These are phyloP conservation scores for Ophiobolus disseminans DNA, from an alignment of 2,329 filamentous ascomycete species.

Conservation along the genomic window DNA sequence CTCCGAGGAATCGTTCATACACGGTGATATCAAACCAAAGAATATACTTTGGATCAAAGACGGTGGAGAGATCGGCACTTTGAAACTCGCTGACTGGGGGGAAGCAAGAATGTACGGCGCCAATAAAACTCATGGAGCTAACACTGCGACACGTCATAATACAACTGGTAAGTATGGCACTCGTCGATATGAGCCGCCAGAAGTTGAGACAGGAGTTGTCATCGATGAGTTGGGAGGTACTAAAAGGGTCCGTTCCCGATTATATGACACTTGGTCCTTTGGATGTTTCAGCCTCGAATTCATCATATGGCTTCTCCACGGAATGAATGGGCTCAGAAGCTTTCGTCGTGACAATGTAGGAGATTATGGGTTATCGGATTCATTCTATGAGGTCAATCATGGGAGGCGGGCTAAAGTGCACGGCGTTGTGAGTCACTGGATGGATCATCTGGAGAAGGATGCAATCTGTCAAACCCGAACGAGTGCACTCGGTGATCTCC, in stretches of 20 bases:
- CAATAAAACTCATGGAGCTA: conserved; percentile 5
- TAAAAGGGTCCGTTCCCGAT: conserved; percentile 15
- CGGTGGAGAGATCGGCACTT: conserved; percentile 4
- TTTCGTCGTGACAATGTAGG: conserved; percentile 5
- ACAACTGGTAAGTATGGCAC: conserved; percentile 20
- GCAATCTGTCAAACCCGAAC: neutral
- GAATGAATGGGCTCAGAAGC: neutral
- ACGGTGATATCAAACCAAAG: conserved; percentile 48
- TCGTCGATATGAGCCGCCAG: conserved; percentile 23
- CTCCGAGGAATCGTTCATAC: conserved; percentile 20
- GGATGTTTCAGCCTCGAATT: conserved; percentile 33
- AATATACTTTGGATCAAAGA: conserved; percentile 45
- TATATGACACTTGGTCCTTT: conserved; percentile 34
- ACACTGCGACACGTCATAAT: conserved; percentile 6
- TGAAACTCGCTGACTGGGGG: conserved; percentile 28
- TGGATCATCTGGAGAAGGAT: conserved; percentile 2
- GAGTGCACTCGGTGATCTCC: conserved; percentile 3
- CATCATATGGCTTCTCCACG: conserved; percentile 30
- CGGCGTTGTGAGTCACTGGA: neutral
- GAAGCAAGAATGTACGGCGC: too few relatives aligned
- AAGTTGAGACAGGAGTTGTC: conserved; percentile 9
- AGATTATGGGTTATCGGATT: neutral
- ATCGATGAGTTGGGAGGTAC: neutral
- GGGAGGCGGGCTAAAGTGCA: neutral
- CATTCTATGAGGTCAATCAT: neutral